phyloP scores from a whole-genome alignment of 1,139 yeast species.

The Wickerhamomyces sp. region DNA sequence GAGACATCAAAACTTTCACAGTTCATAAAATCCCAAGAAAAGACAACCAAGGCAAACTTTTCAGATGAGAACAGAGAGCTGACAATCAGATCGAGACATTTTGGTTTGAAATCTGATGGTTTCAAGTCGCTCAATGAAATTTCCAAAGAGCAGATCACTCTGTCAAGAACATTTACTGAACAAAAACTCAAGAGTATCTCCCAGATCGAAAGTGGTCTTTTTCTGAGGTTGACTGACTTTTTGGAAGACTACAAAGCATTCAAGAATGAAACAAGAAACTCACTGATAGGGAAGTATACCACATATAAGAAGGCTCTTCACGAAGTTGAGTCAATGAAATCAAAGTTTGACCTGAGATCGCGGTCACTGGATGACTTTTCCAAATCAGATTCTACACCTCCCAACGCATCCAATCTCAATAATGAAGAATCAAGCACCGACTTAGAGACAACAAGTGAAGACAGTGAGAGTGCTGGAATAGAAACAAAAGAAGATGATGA shows the following conservation, averaged over 20 bases:
- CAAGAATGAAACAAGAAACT: constrained; percentile 5
- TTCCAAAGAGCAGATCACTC: constrained; percentile 5
- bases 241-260: constrained; percentile 18
- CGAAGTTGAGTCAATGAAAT: constrained; percentile 5
- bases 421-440: constrained; percentile 1
- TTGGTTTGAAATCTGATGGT: neutral
- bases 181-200: constrained; percentile 7
- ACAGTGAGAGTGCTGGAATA: constrained; percentile 5
- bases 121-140: constrained; percentile 7
- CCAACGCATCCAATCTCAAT: no score
- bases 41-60: neutral
- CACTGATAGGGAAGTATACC: constrained; percentile 8
- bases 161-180: constrained; percentile 3
- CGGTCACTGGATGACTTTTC: constrained; percentile 14
- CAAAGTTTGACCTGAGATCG: constrained; percentile 11
- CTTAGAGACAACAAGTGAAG: neutral
- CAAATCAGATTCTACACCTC: neutral
- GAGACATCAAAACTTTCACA: constrained; percentile 10
- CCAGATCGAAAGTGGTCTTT: constrained; percentile 12
- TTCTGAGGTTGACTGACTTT: constrained; percentile 15
- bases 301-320: constrained; percentile 11
- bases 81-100: neutral
- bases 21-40: constrained; percentile 4
- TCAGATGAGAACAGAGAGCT: neutral
- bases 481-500: constrained; percentile 18